Conservation (phyloP, 768 basidiomycete genomes). For the Leccinum subgranulosum region DNA sequence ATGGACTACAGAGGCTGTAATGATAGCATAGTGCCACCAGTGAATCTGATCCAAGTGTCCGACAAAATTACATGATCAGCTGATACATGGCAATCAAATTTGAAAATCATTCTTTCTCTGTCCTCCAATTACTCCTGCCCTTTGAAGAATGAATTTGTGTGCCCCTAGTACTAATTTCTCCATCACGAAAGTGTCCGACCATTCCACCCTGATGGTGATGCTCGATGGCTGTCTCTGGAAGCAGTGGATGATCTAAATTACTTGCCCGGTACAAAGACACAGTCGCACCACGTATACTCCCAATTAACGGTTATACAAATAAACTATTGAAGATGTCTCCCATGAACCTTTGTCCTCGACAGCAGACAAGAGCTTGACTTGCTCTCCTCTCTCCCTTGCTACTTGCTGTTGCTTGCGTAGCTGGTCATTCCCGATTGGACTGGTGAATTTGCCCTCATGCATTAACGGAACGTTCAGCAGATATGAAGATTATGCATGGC, state of each 20-base stretch:
- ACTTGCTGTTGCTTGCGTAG: constrained; percentile 2
- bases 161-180: too few relatives aligned
- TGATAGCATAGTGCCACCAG: neutral
- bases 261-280: too few relatives aligned
- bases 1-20: neutral
- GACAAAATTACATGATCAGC: neutral
- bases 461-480: neutral
- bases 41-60: neutral
- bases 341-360: neutral
- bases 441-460: neutral
- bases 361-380: neutral
- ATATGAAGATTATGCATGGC: neutral
- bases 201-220: too few relatives aligned
- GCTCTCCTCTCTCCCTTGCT: neutral
- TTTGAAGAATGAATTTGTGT: too few relatives aligned
- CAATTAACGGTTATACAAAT: too few relatives aligned
- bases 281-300: too few relatives aligned
- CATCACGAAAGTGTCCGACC: too few relatives aligned
- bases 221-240: too few relatives aligned
- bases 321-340: too few relatives aligned
- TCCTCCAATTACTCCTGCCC: too few relatives aligned
- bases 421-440: rapidly evolving
- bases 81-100: neutral
- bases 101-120: neutral
- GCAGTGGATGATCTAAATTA: too few relatives aligned